Conservation (phyloP, 495 filamentous ascomycete species). For the Aspergillus haitiensis region DNA sequence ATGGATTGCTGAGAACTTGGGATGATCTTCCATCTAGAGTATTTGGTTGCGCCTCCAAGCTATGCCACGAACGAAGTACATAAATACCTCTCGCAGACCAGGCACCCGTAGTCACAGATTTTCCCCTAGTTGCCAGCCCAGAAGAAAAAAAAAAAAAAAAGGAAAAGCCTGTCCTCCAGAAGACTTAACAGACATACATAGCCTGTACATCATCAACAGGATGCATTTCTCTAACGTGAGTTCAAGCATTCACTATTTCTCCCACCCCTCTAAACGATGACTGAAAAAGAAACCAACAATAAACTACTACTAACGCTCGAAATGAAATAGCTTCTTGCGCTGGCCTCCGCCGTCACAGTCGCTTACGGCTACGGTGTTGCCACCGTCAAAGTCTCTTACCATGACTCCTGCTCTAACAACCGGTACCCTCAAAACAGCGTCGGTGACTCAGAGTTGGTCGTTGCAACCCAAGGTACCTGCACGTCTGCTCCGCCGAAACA, state of each 20-base stretch:
- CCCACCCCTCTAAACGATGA: not conserved
- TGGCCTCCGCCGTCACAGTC: constrained; percentile 16
- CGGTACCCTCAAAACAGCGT: constrained; percentile 9
- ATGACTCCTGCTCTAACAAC: constrained; percentile 15
- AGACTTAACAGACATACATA: not conserved
- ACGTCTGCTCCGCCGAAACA: constrained; percentile 10
- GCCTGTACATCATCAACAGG: not conserved
- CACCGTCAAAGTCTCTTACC: constrained; percentile 13
- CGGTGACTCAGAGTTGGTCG: not conserved
- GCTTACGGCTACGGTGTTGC: constrained; percentile 20
- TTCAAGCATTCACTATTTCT: not conserved
- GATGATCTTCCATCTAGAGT: not conserved
- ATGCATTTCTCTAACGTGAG: constrained; percentile 5
- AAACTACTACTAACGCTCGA: not conserved
- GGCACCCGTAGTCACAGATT: too few relatives aligned
- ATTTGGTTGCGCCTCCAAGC: too few relatives aligned
- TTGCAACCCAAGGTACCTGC: constrained; percentile 9
- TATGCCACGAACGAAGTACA: too few relatives aligned
- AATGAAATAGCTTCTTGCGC: not conserved
- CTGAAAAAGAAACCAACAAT: not conserved
- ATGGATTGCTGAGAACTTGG: not conserved
- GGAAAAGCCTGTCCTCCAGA: not conserved
- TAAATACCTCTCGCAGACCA: too few relatives aligned
- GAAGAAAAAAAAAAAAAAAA: too few relatives aligned
- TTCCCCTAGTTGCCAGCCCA: too few relatives aligned